Conservation (phyloP, 768 basidiomycete species). For the Boletus reticulatus region DNA sequence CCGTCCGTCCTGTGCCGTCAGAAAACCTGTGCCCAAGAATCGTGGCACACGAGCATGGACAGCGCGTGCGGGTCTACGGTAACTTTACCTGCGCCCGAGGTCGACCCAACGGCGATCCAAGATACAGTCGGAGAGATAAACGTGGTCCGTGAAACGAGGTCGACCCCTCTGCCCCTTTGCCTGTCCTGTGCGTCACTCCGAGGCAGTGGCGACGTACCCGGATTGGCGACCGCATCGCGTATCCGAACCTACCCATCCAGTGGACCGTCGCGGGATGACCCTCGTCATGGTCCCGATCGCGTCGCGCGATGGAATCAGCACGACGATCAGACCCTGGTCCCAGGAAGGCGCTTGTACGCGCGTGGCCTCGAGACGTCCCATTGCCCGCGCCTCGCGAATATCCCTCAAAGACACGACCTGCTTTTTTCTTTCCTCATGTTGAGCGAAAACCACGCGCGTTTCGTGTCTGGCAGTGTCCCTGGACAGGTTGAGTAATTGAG, state of each 20-base stretch:
- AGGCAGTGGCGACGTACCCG: background rate
- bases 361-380: background rate
- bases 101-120: background rate
- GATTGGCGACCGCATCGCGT: background rate
- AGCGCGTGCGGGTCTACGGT: background rate
- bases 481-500: background rate
- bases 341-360: background rate
- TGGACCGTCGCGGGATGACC: background rate
- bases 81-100: background rate
- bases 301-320: slow-evolving; percentile 3
- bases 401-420: background rate
- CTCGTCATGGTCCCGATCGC: background rate
- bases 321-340: background rate
- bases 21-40: background rate
- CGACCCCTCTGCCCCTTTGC: background rate
- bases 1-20: background rate
- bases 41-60: background rate
- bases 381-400: background rate
- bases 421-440: background rate
- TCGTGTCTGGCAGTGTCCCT: background rate
- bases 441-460: background rate
- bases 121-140: slow-evolving; percentile 4
- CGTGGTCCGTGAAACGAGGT: background rate
- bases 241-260: background rate
- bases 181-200: background rate